Base-by-base conservation (phyloP, 2,329 filamentous ascomycete genomes). In the Arthroderma sp. region DNA sequence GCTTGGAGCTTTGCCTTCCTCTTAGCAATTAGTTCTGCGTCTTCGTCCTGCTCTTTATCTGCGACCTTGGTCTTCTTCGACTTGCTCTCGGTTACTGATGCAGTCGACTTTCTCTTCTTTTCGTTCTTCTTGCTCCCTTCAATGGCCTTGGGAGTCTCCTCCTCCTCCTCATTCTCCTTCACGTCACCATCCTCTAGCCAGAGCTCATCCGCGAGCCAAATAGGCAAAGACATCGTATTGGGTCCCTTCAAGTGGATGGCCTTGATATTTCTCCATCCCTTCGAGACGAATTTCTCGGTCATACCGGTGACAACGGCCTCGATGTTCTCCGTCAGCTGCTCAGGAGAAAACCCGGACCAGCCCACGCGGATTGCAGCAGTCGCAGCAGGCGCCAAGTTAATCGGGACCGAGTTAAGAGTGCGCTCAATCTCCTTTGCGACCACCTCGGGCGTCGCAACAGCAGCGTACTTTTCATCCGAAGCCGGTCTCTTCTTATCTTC, bases 131-230 rank as follows among this genome's bases (percentile, higher is more conserved):
- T 63, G 5, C 49, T 48, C 45, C 56, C 61, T 48, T 65, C 62
- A 40, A 61, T 60, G 44, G 51, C 55, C 36, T 61, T 57, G 32
- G 32, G 8, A 42, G 52, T 55, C 36, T 58, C 60, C 40, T 57
- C 55, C 42, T 52, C 58, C 9, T 46, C 53, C 34, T 61, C 57
- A 34, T 62, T 66, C 51, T 75, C 68, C 4, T 71, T 67, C 37
- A 94, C 78, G 57, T 85, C 80, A 49, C 78, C 74, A 48, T 81
- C 77, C 52, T 91, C 84, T 10, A 81, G 65, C 87, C 91, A 98
- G 51, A 98, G 72, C 72, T 95, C 87, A 54, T 87, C 82, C 4
- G 89, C 84, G 59, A 94, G 69, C 85, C 87, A 98, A 60, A 98
- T 80, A n/a, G 91, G 91, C 57, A 98, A 73, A 6, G 89, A 83